These are phyloP conservation scores for Cnidoscolus chayamansa DNA, from an alignment of 441 rosid genomes.

Conservation along the genomic window DNA sequence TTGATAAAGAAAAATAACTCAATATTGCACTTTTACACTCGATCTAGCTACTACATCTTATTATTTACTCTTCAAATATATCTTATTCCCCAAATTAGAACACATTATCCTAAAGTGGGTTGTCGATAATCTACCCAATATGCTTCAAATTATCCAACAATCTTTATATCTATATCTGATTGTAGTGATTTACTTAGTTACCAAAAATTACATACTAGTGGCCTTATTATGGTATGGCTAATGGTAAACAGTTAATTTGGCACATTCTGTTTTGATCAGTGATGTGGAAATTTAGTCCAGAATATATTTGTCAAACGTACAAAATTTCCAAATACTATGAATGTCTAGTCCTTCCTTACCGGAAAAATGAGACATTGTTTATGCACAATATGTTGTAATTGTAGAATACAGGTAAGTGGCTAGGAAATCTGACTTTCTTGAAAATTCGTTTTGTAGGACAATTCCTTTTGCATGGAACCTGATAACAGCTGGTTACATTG, in stretches of 20 bases:
- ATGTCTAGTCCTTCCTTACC: neutral
- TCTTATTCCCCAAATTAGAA: no score
- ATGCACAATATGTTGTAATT: neutral
- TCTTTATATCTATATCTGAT: neutral
- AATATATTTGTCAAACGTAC: neutral
- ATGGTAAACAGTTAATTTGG: neutral
- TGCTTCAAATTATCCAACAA: no score
- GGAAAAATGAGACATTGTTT: neutral
- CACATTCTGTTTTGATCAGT: neutral
- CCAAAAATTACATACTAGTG: neutral
- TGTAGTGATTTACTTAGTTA: neutral
- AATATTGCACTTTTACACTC: no score
- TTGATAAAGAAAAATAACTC: no score
- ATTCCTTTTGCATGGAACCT: constrained; percentile 98
- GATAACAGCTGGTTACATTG: constrained; percentile 82
- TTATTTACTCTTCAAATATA: no score
- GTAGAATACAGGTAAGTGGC: neutral
- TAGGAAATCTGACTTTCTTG: neutral
- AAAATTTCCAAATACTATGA: neutral
- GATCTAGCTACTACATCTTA: no score
- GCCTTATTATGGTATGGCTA: neutral
- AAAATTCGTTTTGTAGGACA: constrained; percentile 54
- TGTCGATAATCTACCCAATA: no score
- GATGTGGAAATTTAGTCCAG: neutral
- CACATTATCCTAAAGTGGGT: no score